Base-by-base conservation (phyloP, 169 alveolate genomes). In the Cryptosporidium sp. region DNA sequence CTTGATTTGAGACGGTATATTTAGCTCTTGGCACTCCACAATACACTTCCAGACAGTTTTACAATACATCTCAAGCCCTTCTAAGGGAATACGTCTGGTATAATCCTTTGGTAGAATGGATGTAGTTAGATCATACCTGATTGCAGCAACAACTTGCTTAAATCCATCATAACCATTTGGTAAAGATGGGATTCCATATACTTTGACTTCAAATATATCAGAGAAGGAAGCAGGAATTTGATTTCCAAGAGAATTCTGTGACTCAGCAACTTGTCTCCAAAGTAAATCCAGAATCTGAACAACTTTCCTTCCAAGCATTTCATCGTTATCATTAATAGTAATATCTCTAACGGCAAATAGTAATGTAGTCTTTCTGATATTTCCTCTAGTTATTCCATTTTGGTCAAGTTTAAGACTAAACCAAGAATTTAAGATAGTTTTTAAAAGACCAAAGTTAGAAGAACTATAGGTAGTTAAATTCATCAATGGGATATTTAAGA, bases 381-480 rank as follows among this genome's bases (percentile, higher is more conserved):
- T 31, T 21, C 67, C 53, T 39, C 21, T 61, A 65, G 26, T 12
- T 14, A 37, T 37, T 62, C 67, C 89, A 60, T 80, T 62, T 39
- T 65, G 75, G 42, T 60, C 75, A n/a, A 80, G 70, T 14, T 80
- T 80, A 12, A 80, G 62, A 29, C 75, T 80, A 80, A 80, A 80
- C 89, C 89, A 80, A 1, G 89, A 60, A 18, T 80, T 80, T 42
- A 80, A 39, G 29, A 96, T 97, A 6, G 97, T 96, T 92, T 94
- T 94, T 75, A 96, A 89, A 9, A 96, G 93, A 0, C 96, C 97
- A 85, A 94, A 96, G 92, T 96, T 96, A 4, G 98, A 96, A 2
- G 97, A 96, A 31, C 97, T 96, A 44, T 91, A 93, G 75, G 94
- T 94, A 35, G 98, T 97, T 60, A 96, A 85, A n/a, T 95, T 93